Evolutionary conservation across 2,329 filamentous ascomycete species (phyloP), one percentile per base, ranked within the genome.

Genomic region (Colletotrichum chrysophilum): DNA sequence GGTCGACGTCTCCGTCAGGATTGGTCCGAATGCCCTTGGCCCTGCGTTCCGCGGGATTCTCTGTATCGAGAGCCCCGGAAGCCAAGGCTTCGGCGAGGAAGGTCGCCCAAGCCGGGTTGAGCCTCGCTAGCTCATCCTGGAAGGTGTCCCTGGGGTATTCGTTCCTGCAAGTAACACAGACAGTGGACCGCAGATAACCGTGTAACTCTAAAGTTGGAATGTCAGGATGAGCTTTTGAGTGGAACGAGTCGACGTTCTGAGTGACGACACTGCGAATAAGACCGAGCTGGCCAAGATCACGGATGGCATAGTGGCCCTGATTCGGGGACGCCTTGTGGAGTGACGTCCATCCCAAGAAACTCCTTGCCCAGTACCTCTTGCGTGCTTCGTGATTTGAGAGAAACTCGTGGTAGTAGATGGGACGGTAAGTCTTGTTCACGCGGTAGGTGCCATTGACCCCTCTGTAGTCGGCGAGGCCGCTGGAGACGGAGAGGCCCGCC

Each of bases 221-320:
- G 12, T 88, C 82, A 0, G 96, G 95, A 83, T 98, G 96, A 1
- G 95, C 94, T 75, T 86, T 86, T 4, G 90, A 88, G 84, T 99
- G 97, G 83, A 99, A 98, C 4, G 96, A 98, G 85, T 99, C 97
- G 67, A 99, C 97, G 82, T 98, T 98, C 83, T 99, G 97, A 55
- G 97, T 98, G 79, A 99, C 92, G 75, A 98, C 94, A 69, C 88
- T 91, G 73, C 90, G 91, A 56, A 98, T 88, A 66, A 96, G 85
- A 4, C 96, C 96, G 78, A 97, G 86, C 6, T 89, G 85, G 4
- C 92, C 94, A 43, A 98, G 87, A 77, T 93, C 89, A 68, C 91
- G 89, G 72, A 98, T 91, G 3, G 96, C 95, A 82, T 91, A 89
- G 85, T 99, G 97, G 3, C 93, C 93, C 4, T 88, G 86, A 81